Percentiles rank a stretch among this genome's conserved stretches.
These are phyloP conservation scores for Globisporangium parvum DNA, from an alignment of 352 stramenopile genomes.

Conservation along the genomic window DNA sequence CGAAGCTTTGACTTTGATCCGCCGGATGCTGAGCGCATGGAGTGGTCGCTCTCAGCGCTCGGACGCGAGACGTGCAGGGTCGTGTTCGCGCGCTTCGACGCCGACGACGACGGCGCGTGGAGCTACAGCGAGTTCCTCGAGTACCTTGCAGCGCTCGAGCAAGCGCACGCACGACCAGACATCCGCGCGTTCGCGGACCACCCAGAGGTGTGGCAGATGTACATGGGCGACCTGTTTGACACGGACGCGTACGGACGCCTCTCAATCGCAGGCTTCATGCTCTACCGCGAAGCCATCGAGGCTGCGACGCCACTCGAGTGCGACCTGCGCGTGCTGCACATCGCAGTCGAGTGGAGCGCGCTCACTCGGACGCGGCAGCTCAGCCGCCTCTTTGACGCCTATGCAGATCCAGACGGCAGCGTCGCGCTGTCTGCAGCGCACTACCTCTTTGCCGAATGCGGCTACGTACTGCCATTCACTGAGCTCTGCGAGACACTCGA, in stretches of 20 bases:
- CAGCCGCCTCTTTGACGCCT: constrained; percentile 37
- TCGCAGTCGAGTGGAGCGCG: constrained; percentile 36
- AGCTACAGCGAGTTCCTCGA: constrained; percentile 54
- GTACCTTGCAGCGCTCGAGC: constrained; percentile 40
- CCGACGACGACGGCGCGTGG: constrained; percentile 45
- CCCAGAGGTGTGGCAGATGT: constrained; percentile 57
- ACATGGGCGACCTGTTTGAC: constrained; percentile 50
- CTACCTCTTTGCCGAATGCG: constrained; percentile 50
- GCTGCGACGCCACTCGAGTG: constrained; percentile 24
- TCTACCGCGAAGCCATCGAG: constrained; percentile 48
- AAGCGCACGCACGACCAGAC: constrained; percentile 11
- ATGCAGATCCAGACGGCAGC: constrained; percentile 28
- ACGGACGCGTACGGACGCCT: constrained; percentile 29
- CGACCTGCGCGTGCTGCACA: constrained; percentile 35
- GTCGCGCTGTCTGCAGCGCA: constrained; percentile 31
- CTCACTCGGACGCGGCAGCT: constrained; percentile 17
- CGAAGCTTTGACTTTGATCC: constrained; percentile 45
- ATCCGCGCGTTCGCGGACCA: constrained; percentile 29
- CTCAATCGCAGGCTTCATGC: constrained; percentile 54
- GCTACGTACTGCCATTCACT: constrained; percentile 18
- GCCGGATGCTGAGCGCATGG: constrained; percentile 20
- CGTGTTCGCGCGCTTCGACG: constrained; percentile 53
- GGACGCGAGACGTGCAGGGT: constrained; percentile 38
- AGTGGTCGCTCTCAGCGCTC: constrained; percentile 39
- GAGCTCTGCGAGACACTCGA: constrained; percentile 37